Evolutionary conservation across 345 rosid species (phyloP), one percentile per base, ranked within the genome.

Genomic region (Aquilaria yunnanensis): DNA sequence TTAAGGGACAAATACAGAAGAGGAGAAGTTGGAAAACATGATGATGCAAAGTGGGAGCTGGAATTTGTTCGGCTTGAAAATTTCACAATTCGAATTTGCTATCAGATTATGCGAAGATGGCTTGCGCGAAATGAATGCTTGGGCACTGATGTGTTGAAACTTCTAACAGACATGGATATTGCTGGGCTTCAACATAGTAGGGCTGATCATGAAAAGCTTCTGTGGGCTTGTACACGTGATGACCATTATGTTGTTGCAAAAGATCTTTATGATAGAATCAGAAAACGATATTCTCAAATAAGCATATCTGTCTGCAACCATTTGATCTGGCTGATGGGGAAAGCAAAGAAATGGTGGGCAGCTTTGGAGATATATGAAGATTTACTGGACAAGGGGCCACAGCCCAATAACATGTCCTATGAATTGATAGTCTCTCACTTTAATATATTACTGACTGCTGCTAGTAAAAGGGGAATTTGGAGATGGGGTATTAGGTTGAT

Each of bases 271-370:
- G 66, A 32, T 63, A 80, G 90, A 70, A 77, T 83, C 50, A 88
- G 97, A 77, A 94, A 82, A 73, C 76, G 70, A 54, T 49, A 75
- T 63, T 64, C 67, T 16, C 82, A 79, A 6, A 86, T 90, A 68
- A 86, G 90, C 76, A 62, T 93, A 57, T 86, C 96, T n/a, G 92
- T 88, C 46, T 88, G 97, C 82, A 93, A 90, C 80, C 99, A 93
- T 72, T 63, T 85, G 75, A 93, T 93, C 62, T 93, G 99, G 96
- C 60, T 90, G 72, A 81, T 90, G 96, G 96, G 98, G 61, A 90
- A 81, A 68, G 95, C 97, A 62, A 90, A 82, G 79, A 93, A 85
- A 68, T 93, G 97, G 99, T 90, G 96, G 99, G 92, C 96, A 0
- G 98, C 98, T 10, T 72, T 93, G 72, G 98, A 90, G 75, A 72